Evolutionary conservation across 2,329 filamentous ascomycete genomes (phyloP), one percentile per base, ranked within the genome.

Genomic region (Diaporthe citri): DNA sequence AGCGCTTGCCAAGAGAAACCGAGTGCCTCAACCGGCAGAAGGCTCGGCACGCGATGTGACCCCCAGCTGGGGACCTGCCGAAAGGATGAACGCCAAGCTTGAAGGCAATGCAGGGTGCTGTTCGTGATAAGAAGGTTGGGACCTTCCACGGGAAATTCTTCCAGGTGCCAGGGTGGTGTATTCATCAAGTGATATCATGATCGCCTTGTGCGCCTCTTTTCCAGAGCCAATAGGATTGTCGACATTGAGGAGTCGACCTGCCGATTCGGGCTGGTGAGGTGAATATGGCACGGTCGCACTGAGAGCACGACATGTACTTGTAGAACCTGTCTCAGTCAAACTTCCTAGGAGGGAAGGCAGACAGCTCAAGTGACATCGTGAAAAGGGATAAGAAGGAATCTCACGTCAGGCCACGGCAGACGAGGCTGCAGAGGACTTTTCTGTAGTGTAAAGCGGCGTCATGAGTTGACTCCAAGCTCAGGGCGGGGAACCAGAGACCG

Each of bases 1-100:
- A 34, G 64, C 64, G 64, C 31, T 12, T 69, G 64, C 64, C 64
- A 69, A 69, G 64, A 55, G 22, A 17, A 20, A 55, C 46, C 64
- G 22, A 39, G 22, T 55, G 46, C 36, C 46, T 39, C 25, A 20
- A 28, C 46, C 22, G 64, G 48, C 34, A 69, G n/a, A 69, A 55
- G 41, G 64, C 48, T 69, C 64, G 64, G 64, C 64, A 55, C 48
- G 31, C 64, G 64, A 69, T 69, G 48, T 69, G 15, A 69, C 64
- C 64, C 48, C 64, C 31, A n/a, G 48, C 64, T 41, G 36, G 64
- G 46, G 64, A 69, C 64, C 64, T 69, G 64, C 64, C 64, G 48
- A 69, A 69, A 69, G 48, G 46, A 69, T 67, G 34, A 55, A 55
- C 51, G 64, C 64, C 48, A 69, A 69, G 48, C 31, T 36, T 10